These are phyloP conservation scores for Auricularia cornea DNA, from an alignment of 768 basidiomycete genomes.

Conservation along the genomic window DNA sequence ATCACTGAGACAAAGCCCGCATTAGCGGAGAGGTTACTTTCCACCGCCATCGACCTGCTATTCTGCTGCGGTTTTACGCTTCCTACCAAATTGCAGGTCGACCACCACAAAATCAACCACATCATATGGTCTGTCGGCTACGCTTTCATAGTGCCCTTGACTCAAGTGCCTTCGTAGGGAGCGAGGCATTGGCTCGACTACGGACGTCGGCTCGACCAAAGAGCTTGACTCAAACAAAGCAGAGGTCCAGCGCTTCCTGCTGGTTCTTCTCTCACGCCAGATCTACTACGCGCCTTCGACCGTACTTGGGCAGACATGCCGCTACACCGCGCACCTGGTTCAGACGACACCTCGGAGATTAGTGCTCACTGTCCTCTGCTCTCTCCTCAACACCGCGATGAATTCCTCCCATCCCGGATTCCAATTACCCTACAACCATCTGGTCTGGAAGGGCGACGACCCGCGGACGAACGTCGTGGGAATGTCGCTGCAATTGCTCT, in stretches of 20 bases:
- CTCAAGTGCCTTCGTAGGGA: slow-evolving; percentile 51
- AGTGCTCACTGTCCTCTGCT: slow-evolving; percentile 89
- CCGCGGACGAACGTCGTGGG: slow-evolving; percentile 61
- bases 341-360: slow-evolving; percentile 70
- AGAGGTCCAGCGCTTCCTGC: slow-evolving; percentile 82
- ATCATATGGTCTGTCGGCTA: slow-evolving; percentile 67
- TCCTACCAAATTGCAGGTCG: slow-evolving; percentile 64
- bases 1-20: slow-evolving; percentile 53
- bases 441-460: slow-evolving; percentile 87
- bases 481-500: slow-evolving; percentile 69
- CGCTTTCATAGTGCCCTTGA: slow-evolving; percentile 3
- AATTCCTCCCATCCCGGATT: slow-evolving; percentile 41
- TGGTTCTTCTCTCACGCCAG: slow-evolving; percentile 82
- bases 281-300: slow-evolving; percentile 72
- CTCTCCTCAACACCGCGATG: slow-evolving; percentile 83
- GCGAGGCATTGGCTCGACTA: slow-evolving; percentile 86
- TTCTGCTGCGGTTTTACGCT: slow-evolving; percentile 94
- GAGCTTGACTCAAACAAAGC: slow-evolving; percentile 72
- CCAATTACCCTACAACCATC: slow-evolving; percentile 81
- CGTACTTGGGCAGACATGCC: slow-evolving; percentile 62
- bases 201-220: slow-evolving; percentile 55
- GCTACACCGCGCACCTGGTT: slow-evolving; percentile 69
- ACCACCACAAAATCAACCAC: slow-evolving; percentile 78
- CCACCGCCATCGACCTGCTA: slow-evolving; percentile 71
- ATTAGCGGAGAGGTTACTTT: slow-evolving; percentile 71